Evolutionary conservation across 2,329 filamentous ascomycete species (phyloP).

Genomic region (Meredithiella fracta): DNA sequence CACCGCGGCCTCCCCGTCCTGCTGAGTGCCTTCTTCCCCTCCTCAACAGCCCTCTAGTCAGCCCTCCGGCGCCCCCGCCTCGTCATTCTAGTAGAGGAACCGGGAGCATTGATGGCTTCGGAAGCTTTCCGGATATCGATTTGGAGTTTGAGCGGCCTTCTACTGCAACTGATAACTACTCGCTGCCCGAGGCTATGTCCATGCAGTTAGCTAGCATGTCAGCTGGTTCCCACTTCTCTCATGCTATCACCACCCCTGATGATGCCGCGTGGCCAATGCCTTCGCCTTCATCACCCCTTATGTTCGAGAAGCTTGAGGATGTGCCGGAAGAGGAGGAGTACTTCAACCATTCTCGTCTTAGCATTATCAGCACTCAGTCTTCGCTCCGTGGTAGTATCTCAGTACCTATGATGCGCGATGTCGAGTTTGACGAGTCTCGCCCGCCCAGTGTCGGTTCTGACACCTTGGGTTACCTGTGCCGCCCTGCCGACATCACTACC

Average conservation of each 20-base stretch:
- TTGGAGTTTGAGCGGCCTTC: constrained; percentile 27
- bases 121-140: constrained; percentile 20
- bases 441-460: constrained; percentile 34
- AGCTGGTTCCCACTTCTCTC: constrained; percentile 23
- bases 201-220: constrained; percentile 15
- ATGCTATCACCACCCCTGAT: constrained; percentile 27
- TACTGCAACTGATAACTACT: constrained; percentile 28
- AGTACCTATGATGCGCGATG: constrained; percentile 27
- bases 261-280: constrained; percentile 31
- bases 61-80: constrained; percentile 31
- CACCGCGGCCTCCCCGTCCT: constrained; percentile 30
- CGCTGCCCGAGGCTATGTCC: constrained; percentile 28
- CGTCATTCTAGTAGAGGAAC: constrained; percentile 40
- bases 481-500: constrained; percentile 16
- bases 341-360: constrained; percentile 26
- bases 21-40: constrained; percentile 18
- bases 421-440: constrained; percentile 26
- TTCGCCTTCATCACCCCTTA: constrained; percentile 20
- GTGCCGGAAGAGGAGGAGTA: constrained; percentile 49
- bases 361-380: constrained; percentile 31
- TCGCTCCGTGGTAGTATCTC: constrained; percentile 40
- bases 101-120: constrained; percentile 25
- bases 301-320: constrained; percentile 34
- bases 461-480: constrained; percentile 27
- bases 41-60: constrained; percentile 11